Percentiles rank a stretch among this genome's conserved stretches.
Conservation (phyloP, 768 basidiomycete genomes). For the Holtermanniella nyarrowii region DNA sequence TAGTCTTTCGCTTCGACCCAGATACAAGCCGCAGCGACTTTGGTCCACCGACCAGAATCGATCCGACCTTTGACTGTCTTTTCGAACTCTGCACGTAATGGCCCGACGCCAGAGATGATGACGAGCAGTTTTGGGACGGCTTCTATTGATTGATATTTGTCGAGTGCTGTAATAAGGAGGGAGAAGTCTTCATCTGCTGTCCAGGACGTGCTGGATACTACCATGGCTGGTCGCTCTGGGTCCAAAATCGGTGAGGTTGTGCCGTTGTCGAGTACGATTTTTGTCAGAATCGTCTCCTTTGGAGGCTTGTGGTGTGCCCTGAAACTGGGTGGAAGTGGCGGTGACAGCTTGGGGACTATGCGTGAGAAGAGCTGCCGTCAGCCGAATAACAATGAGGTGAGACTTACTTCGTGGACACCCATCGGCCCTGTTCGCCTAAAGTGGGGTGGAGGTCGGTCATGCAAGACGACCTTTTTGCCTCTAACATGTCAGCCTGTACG, state of each 20-base stretch:
- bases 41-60: constrained; percentile 49
- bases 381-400: neutral
- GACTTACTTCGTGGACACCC: constrained; percentile 64
- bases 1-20: constrained; percentile 91
- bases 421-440: constrained; percentile 63
- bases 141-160: constrained; percentile 51
- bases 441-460: constrained; percentile 80
- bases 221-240: constrained; percentile 65
- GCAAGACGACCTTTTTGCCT: constrained; percentile 65
- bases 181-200: constrained; percentile 93
- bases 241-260: constrained; percentile 42
- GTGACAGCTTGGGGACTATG: constrained; percentile 29
- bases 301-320: neutral
- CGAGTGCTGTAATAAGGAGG: constrained; percentile 66
- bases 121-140: constrained; percentile 68
- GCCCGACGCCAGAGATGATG: constrained; percentile 84
- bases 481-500: constrained; percentile 42
- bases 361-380: constrained; percentile 46
- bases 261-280: neutral
- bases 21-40: constrained; percentile 43
- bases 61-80: constrained; percentile 52
- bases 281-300: constrained; percentile 1
- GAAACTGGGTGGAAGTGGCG: constrained; percentile 21
- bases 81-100: constrained; percentile 66
- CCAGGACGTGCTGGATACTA: constrained; percentile 93